Percentiles rank a stretch among this genome's conserved stretches.
These are phyloP conservation scores for Fusarium sp. DNA, from an alignment of 2,329 filamentous ascomycete species.

Conservation along the genomic window DNA sequence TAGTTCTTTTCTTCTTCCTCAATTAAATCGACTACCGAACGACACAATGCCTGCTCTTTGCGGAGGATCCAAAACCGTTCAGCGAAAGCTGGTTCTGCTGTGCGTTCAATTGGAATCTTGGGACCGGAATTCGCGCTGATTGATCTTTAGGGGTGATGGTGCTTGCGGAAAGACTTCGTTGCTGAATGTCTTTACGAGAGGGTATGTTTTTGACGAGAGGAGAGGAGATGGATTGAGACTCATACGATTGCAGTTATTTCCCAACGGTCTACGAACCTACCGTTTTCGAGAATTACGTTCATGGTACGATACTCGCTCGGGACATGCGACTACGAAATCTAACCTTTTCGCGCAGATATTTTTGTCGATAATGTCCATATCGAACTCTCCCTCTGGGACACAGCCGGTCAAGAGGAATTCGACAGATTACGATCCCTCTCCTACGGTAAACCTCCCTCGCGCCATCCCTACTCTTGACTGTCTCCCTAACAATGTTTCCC, in stretches of 20 bases:
- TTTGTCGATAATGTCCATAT: constrained; percentile 98
- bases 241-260: constrained; percentile 75
- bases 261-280: constrained; percentile 98
- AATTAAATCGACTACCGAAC: too few species aligned
- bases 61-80: constrained; percentile 83
- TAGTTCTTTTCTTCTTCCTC: neutral
- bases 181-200: constrained; percentile 98
- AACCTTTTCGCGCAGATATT: constrained; percentile 73
- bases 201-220: constrained; percentile 64
- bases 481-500: neutral
- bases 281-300: constrained; percentile 98
- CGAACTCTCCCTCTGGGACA: constrained; percentile 98
- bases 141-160: constrained; percentile 80
- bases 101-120: constrained; percentile 51
- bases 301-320: constrained; percentile 69
- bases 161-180: constrained; percentile 97
- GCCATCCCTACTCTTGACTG: neutral
- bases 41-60: constrained; percentile 58
- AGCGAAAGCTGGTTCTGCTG: constrained; percentile 96
- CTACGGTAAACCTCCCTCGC: constrained; percentile 70
- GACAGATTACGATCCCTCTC: constrained; percentile 94
- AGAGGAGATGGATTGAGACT: constrained; percentile 14
- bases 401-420: constrained; percentile 98
- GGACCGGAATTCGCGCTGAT: constrained; percentile 19
- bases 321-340: neutral